Percentiles rank a stretch among this genome's conserved stretches.
These are phyloP conservation scores for Ustilago vetiveriae DNA, from an alignment of 1,284 basidiomycete species.

Conservation along the genomic window DNA sequence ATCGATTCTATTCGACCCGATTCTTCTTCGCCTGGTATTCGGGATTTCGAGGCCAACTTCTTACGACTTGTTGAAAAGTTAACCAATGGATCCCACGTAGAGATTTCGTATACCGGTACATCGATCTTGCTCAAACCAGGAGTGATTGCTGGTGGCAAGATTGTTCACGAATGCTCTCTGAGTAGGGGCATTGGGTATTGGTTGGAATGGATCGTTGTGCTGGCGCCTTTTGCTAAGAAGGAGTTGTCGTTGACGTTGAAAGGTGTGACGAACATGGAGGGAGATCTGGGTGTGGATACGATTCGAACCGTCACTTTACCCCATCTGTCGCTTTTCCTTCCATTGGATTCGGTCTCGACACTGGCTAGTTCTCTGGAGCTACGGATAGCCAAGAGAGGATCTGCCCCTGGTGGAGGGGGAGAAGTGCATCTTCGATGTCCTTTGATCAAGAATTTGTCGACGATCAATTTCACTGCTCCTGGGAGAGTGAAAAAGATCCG, in stretches of 20 bases:
- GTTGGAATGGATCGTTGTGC: slow-evolving; percentile 85
- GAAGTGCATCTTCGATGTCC: slow-evolving; percentile 94
- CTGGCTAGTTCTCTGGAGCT: slow-evolving; percentile 63
- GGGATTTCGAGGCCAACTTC: slow-evolving; percentile 93
- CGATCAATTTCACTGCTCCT: slow-evolving; percentile 84
- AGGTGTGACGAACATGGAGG: slow-evolving; percentile 85
- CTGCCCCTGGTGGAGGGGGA: slow-evolving; percentile 90
- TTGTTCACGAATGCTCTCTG: slow-evolving; percentile 86
- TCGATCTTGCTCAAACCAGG: slow-evolving; percentile 83
- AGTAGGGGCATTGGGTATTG: slow-evolving; percentile 92
- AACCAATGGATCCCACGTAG: slow-evolving; percentile 93
- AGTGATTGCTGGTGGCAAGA: slow-evolving; percentile 82
- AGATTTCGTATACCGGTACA: slow-evolving; percentile 85
- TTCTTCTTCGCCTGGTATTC: slow-evolving; percentile 91
- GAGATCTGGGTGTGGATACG: slow-evolving; percentile 74
- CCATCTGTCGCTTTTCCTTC: slow-evolving; percentile 82
- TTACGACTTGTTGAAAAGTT: slow-evolving; percentile 88
- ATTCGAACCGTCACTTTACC: slow-evolving; percentile 92
- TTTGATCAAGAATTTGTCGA: slow-evolving; percentile 83
- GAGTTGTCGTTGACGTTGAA: slow-evolving; percentile 81
- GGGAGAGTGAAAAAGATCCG: slow-evolving; percentile 93
- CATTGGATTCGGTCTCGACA: slow-evolving; percentile 32
- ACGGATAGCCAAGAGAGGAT: slow-evolving; percentile 90
- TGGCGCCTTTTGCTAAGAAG: slow-evolving; percentile 93
- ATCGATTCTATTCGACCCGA: slow-evolving; percentile 90